Percentiles rank a stretch among this genome's conserved stretches.
Conservation (phyloP, 1,139 yeast genomes). For the Zygosaccharomyces pseudobailii region DNA sequence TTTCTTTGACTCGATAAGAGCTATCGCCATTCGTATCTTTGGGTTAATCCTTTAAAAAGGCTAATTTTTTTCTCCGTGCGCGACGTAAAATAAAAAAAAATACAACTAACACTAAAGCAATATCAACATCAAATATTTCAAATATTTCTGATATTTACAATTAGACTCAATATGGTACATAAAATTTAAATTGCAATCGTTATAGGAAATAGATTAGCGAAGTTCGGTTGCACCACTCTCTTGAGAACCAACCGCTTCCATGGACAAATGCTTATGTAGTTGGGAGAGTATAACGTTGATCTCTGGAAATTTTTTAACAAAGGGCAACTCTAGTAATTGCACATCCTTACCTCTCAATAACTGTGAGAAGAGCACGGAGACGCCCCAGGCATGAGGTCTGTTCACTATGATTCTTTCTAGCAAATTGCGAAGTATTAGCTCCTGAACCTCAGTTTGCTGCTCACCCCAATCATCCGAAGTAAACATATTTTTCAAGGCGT, state of each 20-base stretch:
- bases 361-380: constrained; percentile 77
- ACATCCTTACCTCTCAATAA: constrained; percentile 65
- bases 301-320: constrained; percentile 69
- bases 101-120: background rate
- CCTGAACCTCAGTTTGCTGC: constrained; percentile 56
- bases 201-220: too few relatives aligned
- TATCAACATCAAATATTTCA: background rate
- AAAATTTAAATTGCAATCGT: background rate
- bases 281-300: constrained; percentile 52
- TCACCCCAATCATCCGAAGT: constrained; percentile 44
- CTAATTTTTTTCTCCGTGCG: background rate
- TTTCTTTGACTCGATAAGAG: background rate
- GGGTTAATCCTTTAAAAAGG: background rate
- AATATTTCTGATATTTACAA: constrained; percentile 3
- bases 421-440: constrained; percentile 73
- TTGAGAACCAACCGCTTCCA: constrained; percentile 19
- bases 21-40: background rate
- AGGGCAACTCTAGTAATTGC: constrained; percentile 70
- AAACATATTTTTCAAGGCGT: constrained; percentile 67
- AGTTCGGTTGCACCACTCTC: background rate
- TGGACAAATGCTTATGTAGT: constrained; percentile 39
- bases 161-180: background rate
- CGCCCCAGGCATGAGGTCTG: constrained; percentile 98
- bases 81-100: background rate
- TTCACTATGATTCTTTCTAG: constrained; percentile 82